Conservation (phyloP, 176 grass and related monocot genomes). For the Themeda triandra region DNA sequence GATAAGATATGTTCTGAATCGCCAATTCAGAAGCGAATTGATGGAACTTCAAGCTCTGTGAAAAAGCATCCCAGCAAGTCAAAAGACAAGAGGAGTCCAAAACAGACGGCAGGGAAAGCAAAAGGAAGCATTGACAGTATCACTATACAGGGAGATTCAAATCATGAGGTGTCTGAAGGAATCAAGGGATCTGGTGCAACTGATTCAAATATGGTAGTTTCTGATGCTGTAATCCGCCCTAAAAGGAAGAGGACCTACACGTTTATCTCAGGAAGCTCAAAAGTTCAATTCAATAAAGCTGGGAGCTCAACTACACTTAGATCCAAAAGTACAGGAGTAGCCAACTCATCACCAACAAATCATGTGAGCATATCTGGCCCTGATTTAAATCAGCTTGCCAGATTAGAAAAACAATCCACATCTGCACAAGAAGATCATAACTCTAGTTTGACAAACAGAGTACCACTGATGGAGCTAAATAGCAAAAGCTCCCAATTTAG, state of each 20-base stretch:
- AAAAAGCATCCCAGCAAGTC: conserved; percentile 21
- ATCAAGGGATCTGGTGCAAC: conserved; percentile 17
- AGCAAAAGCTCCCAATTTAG: conserved; percentile 22
- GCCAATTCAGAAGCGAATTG: conserved; percentile 14
- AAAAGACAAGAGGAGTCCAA: conserved; percentile 8
- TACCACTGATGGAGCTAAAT: conserved; percentile 35
- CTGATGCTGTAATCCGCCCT: conserved; percentile 41
- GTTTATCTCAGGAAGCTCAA: conserved; percentile 34
- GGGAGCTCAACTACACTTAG: conserved; percentile 10
- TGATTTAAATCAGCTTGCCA: conserved; percentile 24
- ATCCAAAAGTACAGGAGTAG: conserved; percentile 32
- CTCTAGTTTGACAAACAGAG: conserved; percentile 23
- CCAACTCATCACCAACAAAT: conserved; percentile 23
- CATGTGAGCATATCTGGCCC: conserved; percentile 21
- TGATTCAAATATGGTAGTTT: conserved; percentile 25
- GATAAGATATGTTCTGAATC: conserved; percentile 20
- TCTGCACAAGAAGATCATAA: conserved; percentile 26
- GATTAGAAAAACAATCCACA: conserved; percentile 14
- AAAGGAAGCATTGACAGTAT: conserved; percentile 24
- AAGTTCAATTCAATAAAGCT: conserved; percentile 36
- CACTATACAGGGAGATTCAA: conserved; percentile 7
- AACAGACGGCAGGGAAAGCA: conserved; percentile 13
- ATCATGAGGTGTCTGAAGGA: conserved; percentile 29
- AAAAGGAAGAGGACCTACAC: conserved; percentile 49
- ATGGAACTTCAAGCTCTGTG: conserved; percentile 30